These are phyloP conservation scores for Trypanosoma congolense DNA, from an alignment of 208 protist genomes.

Conservation along the genomic window DNA sequence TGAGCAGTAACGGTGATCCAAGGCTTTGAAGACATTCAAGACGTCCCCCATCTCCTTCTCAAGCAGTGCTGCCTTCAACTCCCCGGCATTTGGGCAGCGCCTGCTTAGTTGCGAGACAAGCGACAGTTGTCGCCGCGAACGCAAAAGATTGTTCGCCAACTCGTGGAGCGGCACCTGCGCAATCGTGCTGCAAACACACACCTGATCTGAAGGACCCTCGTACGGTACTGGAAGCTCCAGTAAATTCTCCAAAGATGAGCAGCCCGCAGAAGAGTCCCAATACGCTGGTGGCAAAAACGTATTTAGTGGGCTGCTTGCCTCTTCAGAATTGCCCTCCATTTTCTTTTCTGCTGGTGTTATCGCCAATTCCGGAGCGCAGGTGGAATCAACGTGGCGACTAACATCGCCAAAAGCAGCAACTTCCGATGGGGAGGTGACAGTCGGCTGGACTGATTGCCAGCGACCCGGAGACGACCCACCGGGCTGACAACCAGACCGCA, in stretches of 20 bases:
- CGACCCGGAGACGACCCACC: not conserved
- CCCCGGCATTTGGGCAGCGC: constrained; percentile 1
- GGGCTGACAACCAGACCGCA: not conserved
- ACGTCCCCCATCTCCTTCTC: constrained; percentile 14
- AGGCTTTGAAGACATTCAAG: not conserved
- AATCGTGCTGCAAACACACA: constrained; percentile 16
- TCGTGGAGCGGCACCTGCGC: constrained; percentile 15
- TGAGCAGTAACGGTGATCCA: constrained; percentile 13
- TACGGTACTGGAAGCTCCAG: not conserved
- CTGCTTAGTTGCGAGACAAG: constrained; percentile 4
- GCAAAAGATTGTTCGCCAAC: constrained; percentile 21
- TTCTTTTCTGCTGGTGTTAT: too few species aligned
- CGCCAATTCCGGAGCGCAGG: too few species aligned
- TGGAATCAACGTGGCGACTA: too few species aligned
- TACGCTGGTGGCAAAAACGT: too few species aligned
- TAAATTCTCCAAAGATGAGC: constrained; percentile 5
- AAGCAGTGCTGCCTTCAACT: not conserved
- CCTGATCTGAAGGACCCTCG: constrained; percentile 1
- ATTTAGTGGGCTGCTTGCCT: too few species aligned
- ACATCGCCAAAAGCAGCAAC: too few species aligned
- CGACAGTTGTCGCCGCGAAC: constrained; percentile 8
- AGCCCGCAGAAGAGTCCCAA: not conserved
- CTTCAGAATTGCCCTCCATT: too few species aligned
- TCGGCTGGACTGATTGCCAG: too few species aligned
- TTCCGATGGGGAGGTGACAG: too few species aligned